phyloP scores from a whole-genome alignment of 2,329 filamentous ascomycete genomes.

The Phialocephala subalpina region DNA sequence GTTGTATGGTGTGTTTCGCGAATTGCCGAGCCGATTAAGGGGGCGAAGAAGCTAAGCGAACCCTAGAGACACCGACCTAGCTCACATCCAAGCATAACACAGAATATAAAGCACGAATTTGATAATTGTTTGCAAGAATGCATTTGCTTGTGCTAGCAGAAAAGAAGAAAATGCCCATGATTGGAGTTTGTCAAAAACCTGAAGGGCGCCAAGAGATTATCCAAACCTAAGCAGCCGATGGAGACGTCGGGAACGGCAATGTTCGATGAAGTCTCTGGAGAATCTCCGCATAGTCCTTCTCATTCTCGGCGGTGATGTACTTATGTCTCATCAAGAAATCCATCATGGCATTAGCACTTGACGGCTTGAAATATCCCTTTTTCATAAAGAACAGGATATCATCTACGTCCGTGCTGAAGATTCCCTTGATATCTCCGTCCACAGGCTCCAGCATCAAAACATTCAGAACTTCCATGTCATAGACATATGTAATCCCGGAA shows the following conservation, averaged over 20 bases:
- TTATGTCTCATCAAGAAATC: constrained; percentile 85
- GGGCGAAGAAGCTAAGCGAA: too few species aligned
- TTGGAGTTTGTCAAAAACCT: too few species aligned
- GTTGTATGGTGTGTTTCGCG: too few species aligned
- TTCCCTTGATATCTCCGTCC: constrained; percentile 81
- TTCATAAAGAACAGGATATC: constrained; percentile 68
- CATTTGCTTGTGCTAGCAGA: too few species aligned
- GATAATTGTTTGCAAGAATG: too few species aligned
- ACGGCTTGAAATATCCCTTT: constrained; percentile 83
- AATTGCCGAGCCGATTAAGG: too few species aligned
- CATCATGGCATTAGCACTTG: constrained; percentile 78
- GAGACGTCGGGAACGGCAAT: constrained; percentile 19
- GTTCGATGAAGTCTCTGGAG: constrained; percentile 51
- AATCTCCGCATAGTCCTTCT: constrained; percentile 76
- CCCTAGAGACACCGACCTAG: too few species aligned
- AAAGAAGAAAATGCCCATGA: too few species aligned
- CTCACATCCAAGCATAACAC: too few species aligned
- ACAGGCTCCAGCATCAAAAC: constrained; percentile 69
- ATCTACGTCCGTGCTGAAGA: constrained; percentile 69
- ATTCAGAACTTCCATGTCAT: constrained; percentile 72
- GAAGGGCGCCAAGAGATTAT: too few species aligned
- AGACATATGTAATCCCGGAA: constrained; percentile 77
- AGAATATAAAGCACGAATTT: too few species aligned
- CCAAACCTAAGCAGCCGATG: not conserved
- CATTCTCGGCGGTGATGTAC: constrained; percentile 74